These are phyloP conservation scores for Eremochloa ophiuroides DNA, from an alignment of 176 grass and related monocot species.

Conservation along the genomic window DNA sequence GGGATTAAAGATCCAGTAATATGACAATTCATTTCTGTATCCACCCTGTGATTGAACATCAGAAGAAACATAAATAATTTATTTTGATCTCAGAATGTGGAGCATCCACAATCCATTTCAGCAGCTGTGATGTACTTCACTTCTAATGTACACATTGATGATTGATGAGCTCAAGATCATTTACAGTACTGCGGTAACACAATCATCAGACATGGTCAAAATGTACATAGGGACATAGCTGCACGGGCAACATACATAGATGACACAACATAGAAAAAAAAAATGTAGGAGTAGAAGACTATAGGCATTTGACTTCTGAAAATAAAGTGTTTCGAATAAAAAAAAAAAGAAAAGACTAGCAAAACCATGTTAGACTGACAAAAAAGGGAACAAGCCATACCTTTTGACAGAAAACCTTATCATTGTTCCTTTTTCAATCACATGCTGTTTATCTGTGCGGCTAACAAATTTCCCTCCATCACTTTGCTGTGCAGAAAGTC, in stretches of 20 bases:
- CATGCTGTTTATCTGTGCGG: conserved; percentile 44
- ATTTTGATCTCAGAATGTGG: conserved; percentile 1
- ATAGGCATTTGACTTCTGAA: conserved; percentile 9
- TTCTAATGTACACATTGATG: conserved; percentile 10
- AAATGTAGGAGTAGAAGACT: neutral
- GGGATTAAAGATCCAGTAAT: conserved; percentile 74
- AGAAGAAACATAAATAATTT: conserved; percentile 7
- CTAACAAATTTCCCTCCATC: conserved; percentile 57
- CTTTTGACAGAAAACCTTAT: conserved; percentile 87
- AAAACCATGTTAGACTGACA: conserved; percentile 22
- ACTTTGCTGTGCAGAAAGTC: conserved; percentile 41
- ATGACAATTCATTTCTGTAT: conserved; percentile 81
- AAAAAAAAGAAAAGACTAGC: neutral
- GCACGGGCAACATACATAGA: neutral
- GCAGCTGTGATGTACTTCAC: neutral
- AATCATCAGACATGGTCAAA: neutral
- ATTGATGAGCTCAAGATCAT: neutral
- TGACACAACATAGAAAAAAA: neutral
- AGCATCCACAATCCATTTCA: neutral
- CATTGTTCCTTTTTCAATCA: conserved; percentile 71
- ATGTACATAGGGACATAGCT: neutral
- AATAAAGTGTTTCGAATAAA: neutral
- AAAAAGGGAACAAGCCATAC: conserved; percentile 40
- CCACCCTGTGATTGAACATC: conserved; percentile 57
- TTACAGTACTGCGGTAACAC: neutral